These are phyloP conservation scores for Lichina pygmaea DNA, from an alignment of 495 filamentous ascomycete species.

Conservation along the genomic window DNA sequence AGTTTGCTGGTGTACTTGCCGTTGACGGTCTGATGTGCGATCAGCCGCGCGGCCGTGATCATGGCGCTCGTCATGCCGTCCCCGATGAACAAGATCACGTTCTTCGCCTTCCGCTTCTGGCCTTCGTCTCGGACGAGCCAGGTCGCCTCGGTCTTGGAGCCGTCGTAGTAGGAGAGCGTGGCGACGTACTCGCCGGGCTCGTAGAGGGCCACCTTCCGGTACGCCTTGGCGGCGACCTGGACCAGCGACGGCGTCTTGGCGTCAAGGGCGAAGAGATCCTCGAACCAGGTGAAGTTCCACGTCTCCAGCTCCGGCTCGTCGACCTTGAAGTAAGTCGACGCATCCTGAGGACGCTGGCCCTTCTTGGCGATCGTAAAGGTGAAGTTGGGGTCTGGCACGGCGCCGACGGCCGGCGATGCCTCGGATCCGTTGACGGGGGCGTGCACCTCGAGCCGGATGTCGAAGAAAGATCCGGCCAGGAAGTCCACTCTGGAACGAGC, in stretches of 20 bases:
- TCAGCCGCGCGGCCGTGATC: constrained; percentile 37
- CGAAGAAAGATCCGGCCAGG: constrained; percentile 46
- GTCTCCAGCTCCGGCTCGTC: constrained; percentile 33
- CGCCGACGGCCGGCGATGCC: constrained; percentile 17
- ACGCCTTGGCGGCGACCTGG: constrained; percentile 43
- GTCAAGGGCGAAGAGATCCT: constrained; percentile 44
- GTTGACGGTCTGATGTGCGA: constrained; percentile 48
- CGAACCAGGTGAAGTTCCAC: constrained; percentile 48
- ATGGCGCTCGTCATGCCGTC: constrained; percentile 28
- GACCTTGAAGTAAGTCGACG: constrained; percentile 30
- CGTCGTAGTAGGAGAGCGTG: constrained; percentile 38
- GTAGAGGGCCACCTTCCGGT: constrained; percentile 35
- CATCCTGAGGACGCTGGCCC: constrained; percentile 17
- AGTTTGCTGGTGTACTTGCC: constrained; percentile 43
- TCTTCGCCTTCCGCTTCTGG: constrained; percentile 40
- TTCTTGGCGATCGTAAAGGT: constrained; percentile 39
- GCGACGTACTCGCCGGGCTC: constrained; percentile 46
- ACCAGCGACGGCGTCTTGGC: constrained; percentile 33
- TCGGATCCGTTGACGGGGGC: constrained; percentile 52
- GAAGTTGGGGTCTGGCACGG: constrained; percentile 35
- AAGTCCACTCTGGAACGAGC: constrained; percentile 25
- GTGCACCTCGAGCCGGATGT: constrained; percentile 51
- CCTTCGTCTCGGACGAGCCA: constrained; percentile 44
- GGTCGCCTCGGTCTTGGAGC: constrained; percentile 31
- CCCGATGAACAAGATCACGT: constrained; percentile 52